These are phyloP conservation scores for Prinsepia uniflora DNA, from an alignment of 306 rosid genomes.

Conservation along the genomic window DNA sequence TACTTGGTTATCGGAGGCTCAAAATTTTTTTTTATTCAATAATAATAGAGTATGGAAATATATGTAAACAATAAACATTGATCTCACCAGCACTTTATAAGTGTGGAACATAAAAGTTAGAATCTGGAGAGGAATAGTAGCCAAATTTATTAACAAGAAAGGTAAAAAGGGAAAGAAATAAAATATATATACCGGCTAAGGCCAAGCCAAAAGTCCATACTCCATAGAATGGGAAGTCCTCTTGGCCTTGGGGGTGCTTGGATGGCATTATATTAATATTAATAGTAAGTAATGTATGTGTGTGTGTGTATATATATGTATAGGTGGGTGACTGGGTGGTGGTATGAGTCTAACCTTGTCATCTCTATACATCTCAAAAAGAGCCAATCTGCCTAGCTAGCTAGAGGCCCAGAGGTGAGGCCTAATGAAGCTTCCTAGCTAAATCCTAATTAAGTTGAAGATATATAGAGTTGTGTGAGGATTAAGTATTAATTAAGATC, in stretches of 20 bases:
- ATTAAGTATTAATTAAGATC: background rate
- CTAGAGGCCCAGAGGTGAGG: background rate
- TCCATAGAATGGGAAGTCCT: background rate
- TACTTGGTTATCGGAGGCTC: no score
- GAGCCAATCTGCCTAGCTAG: background rate
- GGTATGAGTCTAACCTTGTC: conserved; percentile 17
- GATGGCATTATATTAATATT: background rate
- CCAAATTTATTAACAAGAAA: background rate
- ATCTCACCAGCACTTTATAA: no score
- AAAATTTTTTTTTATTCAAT: no score
- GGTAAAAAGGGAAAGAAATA: background rate
- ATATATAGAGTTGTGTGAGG: background rate
- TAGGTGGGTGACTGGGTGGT: conserved; percentile 43
- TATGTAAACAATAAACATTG: no score
- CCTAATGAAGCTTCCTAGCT: background rate
- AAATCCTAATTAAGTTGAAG: background rate
- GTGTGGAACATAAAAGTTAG: no score
- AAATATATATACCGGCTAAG: conserved; percentile 5
- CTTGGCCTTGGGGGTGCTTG: background rate
- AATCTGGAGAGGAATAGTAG: no score
- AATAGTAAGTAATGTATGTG: no score
- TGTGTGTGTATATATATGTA: background rate
- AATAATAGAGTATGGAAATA: no score
- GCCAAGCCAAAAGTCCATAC: conserved; percentile 6
- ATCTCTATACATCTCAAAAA: conserved; percentile 23